Evolutionary conservation across 192 early-diverging fungal species (phyloP).

Genomic region (Gryganskiella cystojenkinii): DNA sequence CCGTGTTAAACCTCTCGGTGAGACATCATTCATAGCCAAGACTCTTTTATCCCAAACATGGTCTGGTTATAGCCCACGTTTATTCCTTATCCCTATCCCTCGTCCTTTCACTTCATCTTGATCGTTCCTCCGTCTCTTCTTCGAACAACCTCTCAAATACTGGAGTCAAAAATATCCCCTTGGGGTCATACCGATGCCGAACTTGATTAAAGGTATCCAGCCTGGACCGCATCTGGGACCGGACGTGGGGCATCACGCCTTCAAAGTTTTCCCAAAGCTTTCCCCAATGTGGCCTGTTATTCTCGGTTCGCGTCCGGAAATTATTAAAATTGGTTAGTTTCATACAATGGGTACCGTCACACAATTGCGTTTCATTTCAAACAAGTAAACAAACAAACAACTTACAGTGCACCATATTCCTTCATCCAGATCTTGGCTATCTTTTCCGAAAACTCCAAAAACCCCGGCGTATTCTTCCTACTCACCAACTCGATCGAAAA

Average conservation of each 20-base stretch:
- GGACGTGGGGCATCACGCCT: slow-evolving; percentile 4
- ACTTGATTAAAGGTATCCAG: slow-evolving; percentile 6
- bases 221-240: slow-evolving; percentile 16
- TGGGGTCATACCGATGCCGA: slow-evolving; percentile 2
- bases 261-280: slow-evolving; percentile 14
- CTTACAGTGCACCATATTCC: slow-evolving; percentile 19
- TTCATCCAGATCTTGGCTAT: slow-evolving; percentile 7
- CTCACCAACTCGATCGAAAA: slow-evolving; percentile 8
- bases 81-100: not conserved
- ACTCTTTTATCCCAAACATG: too few species aligned
- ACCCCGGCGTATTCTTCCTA: slow-evolving; percentile 6
- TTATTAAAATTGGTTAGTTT: slow-evolving; percentile 8
- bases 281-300: slow-evolving; percentile 16
- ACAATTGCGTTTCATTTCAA: not conserved
- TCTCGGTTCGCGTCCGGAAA: slow-evolving; percentile 8
- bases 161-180: slow-evolving; percentile 7
- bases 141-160: slow-evolving; percentile 1
- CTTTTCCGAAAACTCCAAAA: slow-evolving; percentile 5
- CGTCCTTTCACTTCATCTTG: too few species aligned
- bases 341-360: not conserved
- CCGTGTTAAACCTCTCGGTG: too few species aligned
- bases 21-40: too few species aligned
- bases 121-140: not conserved
- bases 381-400: slow-evolving; percentile 6
- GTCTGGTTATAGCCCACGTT: not conserved